Evolutionary conservation across 1,139 yeast genomes (phyloP).

Genomic region (Zygoascus sp.): DNA sequence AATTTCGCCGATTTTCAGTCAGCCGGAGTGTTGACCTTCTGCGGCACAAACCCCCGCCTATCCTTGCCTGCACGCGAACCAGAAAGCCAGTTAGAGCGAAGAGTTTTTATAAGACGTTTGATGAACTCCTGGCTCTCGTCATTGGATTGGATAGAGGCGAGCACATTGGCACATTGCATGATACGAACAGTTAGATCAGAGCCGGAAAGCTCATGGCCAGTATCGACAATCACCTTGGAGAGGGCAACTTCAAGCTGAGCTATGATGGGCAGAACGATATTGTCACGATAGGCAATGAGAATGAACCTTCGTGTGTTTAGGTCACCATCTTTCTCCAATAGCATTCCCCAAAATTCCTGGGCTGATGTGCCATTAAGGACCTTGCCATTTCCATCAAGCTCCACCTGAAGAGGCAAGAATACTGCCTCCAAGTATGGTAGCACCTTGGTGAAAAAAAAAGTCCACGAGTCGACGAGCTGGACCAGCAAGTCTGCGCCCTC

Average conservation of each 20-base stretch:
- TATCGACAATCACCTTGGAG: constrained; percentile 2
- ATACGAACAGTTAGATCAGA: constrained; percentile 39
- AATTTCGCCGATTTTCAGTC: not conserved
- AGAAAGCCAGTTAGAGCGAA: constrained; percentile 30
- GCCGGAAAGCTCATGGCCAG: constrained; percentile 12
- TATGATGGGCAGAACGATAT: constrained; percentile 34
- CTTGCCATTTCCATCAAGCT: constrained; percentile 41
- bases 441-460: constrained; percentile 48
- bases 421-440: constrained; percentile 57
- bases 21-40: constrained; percentile 3
- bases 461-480: constrained; percentile 46
- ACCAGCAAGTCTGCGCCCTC: constrained; percentile 28
- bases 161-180: constrained; percentile 53
- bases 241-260: constrained; percentile 39
- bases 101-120: constrained; percentile 39
- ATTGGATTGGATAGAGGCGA: constrained; percentile 47
- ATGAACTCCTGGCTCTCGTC: constrained; percentile 52
- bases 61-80: constrained; percentile 32
- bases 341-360: constrained; percentile 39
- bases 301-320: constrained; percentile 34
- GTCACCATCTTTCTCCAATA: constrained; percentile 27
- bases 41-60: constrained; percentile 29
- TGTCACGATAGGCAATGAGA: constrained; percentile 36
- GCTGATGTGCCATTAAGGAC: constrained; percentile 33
- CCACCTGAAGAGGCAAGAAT: constrained; percentile 55